phyloP scores from a whole-genome alignment of 2,329 filamentous ascomycete species.

The Cytospora piceae region DNA sequence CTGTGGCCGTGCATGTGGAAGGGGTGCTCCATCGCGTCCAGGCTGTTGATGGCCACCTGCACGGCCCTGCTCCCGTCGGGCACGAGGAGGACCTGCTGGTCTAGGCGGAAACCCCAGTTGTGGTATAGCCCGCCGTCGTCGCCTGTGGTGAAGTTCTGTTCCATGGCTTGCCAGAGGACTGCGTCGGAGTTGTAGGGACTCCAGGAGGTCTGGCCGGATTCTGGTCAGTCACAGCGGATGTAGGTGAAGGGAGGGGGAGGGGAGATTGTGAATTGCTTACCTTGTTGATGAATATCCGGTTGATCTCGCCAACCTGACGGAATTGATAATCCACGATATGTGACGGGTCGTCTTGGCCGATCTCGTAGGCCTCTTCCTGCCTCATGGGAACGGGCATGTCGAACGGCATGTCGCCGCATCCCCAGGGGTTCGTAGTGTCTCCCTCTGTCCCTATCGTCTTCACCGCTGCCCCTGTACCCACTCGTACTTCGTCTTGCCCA shows the following conservation, averaged over 20 bases:
- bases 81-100: slow-evolving; percentile 43
- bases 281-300: slow-evolving; percentile 44
- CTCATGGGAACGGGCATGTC: slow-evolving; percentile 40
- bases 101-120: slow-evolving; percentile 43
- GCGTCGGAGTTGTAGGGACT: slow-evolving; percentile 39
- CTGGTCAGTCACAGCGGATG: neutral
- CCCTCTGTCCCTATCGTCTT: neutral
- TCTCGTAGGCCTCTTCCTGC: slow-evolving; percentile 36
- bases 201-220: slow-evolving; percentile 39
- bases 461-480: neutral
- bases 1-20: slow-evolving; percentile 47
- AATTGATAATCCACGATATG: slow-evolving; percentile 43
- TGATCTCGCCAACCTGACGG: slow-evolving; percentile 41
- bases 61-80: slow-evolving; percentile 39
- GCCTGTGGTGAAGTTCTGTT: slow-evolving; percentile 36
- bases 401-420: slow-evolving; percentile 44
- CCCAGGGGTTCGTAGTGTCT: slow-evolving; percentile 31
- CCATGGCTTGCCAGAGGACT: slow-evolving; percentile 41
- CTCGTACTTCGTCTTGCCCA: neutral
- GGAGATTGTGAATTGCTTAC: slow-evolving; percentile 29
- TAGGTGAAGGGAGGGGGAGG: neutral
- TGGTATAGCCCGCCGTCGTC: slow-evolving; percentile 39
- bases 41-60: slow-evolving; percentile 44
- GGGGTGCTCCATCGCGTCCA: slow-evolving; percentile 45
- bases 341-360: slow-evolving; percentile 37